These are phyloP conservation scores for Trichoderma gamsii DNA, from an alignment of 495 filamentous ascomycete genomes.

Conservation along the genomic window DNA sequence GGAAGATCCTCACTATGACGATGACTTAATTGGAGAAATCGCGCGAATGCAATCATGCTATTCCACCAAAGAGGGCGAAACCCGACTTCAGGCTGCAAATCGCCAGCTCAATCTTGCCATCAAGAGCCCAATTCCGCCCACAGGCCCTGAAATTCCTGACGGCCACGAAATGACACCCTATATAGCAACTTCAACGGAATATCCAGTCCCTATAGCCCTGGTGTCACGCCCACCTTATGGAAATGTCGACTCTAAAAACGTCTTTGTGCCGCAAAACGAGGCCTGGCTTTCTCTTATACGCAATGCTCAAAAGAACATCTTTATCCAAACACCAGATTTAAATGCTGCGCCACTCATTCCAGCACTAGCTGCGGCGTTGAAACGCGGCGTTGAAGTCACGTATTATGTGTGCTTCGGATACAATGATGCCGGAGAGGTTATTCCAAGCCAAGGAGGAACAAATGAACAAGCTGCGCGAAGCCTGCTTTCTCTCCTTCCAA, in stretches of 20 bases:
- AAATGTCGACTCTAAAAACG: slow-evolving; percentile 49
- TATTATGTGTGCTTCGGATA: slow-evolving; percentile 72
- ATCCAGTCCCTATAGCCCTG: slow-evolving; percentile 63
- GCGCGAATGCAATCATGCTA: slow-evolving; percentile 51
- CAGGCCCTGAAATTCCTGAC: slow-evolving; percentile 47
- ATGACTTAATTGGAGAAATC: slow-evolving; percentile 51
- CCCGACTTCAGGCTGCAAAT: slow-evolving; percentile 49
- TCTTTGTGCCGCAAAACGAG: slow-evolving; percentile 64
- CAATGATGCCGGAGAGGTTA: slow-evolving; percentile 69
- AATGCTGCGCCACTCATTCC: slow-evolving; percentile 64
- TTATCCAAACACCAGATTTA: slow-evolving; percentile 71
- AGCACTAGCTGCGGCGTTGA: slow-evolving; percentile 55
- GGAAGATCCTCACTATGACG: slow-evolving; percentile 58
- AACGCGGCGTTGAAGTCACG: slow-evolving; percentile 58
- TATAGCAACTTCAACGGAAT: slow-evolving; percentile 44
- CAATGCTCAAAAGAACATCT: slow-evolving; percentile 54
- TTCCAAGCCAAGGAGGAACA: slow-evolving; percentile 68
- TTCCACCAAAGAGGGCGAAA: slow-evolving; percentile 43
- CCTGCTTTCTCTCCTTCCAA: slow-evolving; percentile 47
- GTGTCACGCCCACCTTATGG: slow-evolving; percentile 64
- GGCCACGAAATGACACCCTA: slow-evolving; percentile 57
- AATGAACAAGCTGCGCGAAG: slow-evolving; percentile 63
- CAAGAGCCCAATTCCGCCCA: slow-evolving; percentile 44
- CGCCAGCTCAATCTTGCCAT: slow-evolving; percentile 59
- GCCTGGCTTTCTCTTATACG: slow-evolving; percentile 63